Base-by-base conservation (phyloP, 352 stramenopile genomes). In the Phytopythium mirpurense region DNA sequence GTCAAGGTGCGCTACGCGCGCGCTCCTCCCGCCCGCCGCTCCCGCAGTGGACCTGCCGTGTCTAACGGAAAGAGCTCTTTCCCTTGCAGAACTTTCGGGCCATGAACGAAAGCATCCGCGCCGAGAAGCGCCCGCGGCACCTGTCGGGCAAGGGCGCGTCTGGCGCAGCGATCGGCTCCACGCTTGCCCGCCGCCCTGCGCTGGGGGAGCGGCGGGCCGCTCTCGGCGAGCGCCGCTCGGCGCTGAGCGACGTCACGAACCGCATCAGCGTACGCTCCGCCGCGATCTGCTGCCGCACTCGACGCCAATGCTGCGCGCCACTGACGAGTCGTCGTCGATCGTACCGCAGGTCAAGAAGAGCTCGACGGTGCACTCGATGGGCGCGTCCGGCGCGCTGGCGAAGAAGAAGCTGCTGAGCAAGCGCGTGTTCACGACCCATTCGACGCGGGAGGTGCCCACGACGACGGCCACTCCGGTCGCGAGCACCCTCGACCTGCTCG, bases 181-280 rank as follows among this genome's bases (percentile, higher is more conserved):
- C 52, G 38, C 43, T 54, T 3, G 57, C 64, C 4, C 57, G 67
- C 10, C 54, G 61, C 23, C 23, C 51, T 10, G 36, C n/a, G 9
- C n/a, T 50, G 8, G 27, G 26, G 7, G 50, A 53, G 32, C 46
- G 46, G 18, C 45, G 45, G 4, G 10, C 45, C 7, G 27, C 9
- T 1, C 45, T 51, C 19, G 51, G 27, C 23, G 41, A 44, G 36
- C 63, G 78, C 38, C 77, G 75, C 24, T 42, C 75, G 6, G 78
- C 63, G 19, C 64, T 90, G 7, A 69, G 78, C 7, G 78, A 92
- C 61, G 73, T 79, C 45, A 90, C 79, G 44, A 89, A 92, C 66
- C 79, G 83, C 46, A 74, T 89, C 21, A 83, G 74, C 44, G 73
- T 89, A 75, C 56, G 70, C 68, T 8, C 32, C 24, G 14, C 32